These are phyloP conservation scores for Xylaria sp. DNA, from an alignment of 2,329 filamentous ascomycete genomes.

Conservation along the genomic window DNA sequence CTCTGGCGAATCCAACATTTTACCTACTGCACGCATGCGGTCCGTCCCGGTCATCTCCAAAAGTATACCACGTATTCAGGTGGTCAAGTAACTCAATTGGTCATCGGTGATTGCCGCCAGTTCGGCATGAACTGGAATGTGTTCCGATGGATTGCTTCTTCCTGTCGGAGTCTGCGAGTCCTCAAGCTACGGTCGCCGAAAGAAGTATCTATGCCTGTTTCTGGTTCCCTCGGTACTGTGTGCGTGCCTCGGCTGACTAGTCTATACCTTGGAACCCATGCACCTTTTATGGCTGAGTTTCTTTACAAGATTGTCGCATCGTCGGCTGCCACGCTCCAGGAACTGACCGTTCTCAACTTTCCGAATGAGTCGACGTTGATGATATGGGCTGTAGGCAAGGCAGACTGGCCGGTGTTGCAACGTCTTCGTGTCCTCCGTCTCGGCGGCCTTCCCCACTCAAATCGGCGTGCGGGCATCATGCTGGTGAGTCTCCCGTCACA, in stretches of 20 bases:
- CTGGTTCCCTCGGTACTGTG: background rate
- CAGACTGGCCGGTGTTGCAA: conserved; percentile 24
- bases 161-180: conserved; percentile 23
- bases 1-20: conserved; percentile 36
- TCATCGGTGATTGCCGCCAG: conserved; percentile 21
- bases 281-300: conserved; percentile 3
- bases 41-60: background rate
- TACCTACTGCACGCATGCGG: background rate
- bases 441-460: background rate
- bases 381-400: background rate
- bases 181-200: conserved; percentile 30
- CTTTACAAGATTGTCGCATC: conserved; percentile 25
- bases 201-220: background rate
- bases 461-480: background rate
- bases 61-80: conserved; percentile 21
- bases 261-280: conserved; percentile 30
- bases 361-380: background rate
- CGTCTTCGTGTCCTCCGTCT: conserved; percentile 32
- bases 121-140: conserved; percentile 22
- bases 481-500: no score
- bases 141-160: conserved; percentile 9
- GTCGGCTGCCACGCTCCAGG: conserved; percentile 30
- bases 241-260: conserved; percentile 24
- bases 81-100: conserved; percentile 24
- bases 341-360: conserved; percentile 33